These are phyloP conservation scores for Echria macrotheca DNA, from an alignment of 495 filamentous ascomycete genomes.

Conservation along the genomic window DNA sequence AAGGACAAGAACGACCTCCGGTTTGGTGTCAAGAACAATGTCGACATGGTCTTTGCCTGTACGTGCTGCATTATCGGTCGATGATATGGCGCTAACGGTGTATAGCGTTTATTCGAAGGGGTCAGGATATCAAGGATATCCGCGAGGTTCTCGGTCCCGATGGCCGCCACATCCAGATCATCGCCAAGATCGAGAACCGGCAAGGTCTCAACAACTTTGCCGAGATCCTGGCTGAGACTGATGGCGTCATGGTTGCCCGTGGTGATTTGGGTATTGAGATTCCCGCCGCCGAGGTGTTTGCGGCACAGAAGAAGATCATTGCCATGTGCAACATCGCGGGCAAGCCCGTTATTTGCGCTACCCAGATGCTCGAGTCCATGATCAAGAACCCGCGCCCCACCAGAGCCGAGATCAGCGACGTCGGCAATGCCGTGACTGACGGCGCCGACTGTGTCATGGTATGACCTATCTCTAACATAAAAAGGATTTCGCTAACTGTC, in stretches of 20 bases:
- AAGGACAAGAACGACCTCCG: conserved; percentile 90
- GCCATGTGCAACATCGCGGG: conserved; percentile 99
- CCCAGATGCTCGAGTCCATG: conserved; percentile 85
- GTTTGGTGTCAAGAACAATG: conserved; percentile 95
- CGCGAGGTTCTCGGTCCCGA: conserved; percentile 85
- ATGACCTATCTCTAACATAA: background rate
- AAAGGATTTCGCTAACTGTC: background rate
- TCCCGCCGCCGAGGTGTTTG: conserved; percentile 94
- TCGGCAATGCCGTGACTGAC: conserved; percentile 95
- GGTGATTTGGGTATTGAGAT: conserved; percentile 99
- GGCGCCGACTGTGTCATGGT: conserved; percentile 98
- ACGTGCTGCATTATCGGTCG: conserved; percentile 1
- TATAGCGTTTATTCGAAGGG: conserved; percentile 80
- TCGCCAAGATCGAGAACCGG: conserved; percentile 99
- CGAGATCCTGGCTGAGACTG: conserved; percentile 91
- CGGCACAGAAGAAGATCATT: conserved; percentile 99
- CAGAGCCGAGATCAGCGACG: conserved; percentile 95
- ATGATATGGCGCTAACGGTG: background rate
- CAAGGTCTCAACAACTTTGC: conserved; percentile 97
- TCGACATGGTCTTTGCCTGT: conserved; percentile 97
- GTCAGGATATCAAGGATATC: conserved; percentile 85
- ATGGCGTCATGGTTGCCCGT: conserved; percentile 99
- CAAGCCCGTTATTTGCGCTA: conserved; percentile 93
- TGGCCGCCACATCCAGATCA: conserved; percentile 97
- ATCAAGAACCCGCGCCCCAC: conserved; percentile 98